Conservation (phyloP, 2,329 filamentous ascomycete genomes). For the Fonsecaea monophora region DNA sequence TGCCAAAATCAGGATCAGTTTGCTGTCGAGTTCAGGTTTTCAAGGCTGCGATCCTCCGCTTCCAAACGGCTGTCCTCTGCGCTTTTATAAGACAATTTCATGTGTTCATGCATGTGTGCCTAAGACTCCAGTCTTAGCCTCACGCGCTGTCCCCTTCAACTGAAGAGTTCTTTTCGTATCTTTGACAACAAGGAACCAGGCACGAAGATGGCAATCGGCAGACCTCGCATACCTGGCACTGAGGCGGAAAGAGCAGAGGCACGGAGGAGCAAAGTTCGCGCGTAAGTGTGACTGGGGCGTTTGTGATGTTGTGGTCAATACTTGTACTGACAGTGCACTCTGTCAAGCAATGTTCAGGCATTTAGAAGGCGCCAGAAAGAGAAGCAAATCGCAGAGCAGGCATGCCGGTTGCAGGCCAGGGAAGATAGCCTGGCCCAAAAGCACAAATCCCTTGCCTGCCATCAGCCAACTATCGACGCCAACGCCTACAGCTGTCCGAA, state of each 20-base stretch:
- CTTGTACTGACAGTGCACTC: constrained; percentile 1
- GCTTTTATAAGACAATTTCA: not conserved
- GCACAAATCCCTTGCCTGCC: not conserved
- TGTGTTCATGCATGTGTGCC: not conserved
- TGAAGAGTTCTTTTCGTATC: not conserved
- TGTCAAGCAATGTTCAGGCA: constrained; percentile 32
- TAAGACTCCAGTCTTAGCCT: constrained; percentile 3
- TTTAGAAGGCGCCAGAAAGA: constrained; percentile 34
- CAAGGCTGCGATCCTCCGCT: not conserved
- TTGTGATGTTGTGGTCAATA: not conserved
- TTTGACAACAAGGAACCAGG: not conserved
- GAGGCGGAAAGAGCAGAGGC: constrained; percentile 33
- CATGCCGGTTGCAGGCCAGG: not conserved
- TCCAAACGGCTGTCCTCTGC: not conserved
- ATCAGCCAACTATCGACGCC: not conserved
- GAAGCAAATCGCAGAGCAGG: constrained; percentile 26
- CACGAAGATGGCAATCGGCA: constrained; percentile 29
- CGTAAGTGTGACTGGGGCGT: constrained; percentile 4
- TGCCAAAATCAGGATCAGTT: not conserved
- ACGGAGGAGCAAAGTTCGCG: constrained; percentile 33
- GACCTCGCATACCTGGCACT: constrained; percentile 33
- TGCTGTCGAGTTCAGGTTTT: not conserved
- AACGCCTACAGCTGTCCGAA: not conserved
- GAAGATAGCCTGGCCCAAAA: not conserved
- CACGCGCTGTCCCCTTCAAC: not conserved